A percentile compares a stretch with the other conserved stretches of the same genome.
Evolutionary conservation across 176 grass and related monocot species (phyloP).

Genomic region (Coix lacrymajobi): DNA sequence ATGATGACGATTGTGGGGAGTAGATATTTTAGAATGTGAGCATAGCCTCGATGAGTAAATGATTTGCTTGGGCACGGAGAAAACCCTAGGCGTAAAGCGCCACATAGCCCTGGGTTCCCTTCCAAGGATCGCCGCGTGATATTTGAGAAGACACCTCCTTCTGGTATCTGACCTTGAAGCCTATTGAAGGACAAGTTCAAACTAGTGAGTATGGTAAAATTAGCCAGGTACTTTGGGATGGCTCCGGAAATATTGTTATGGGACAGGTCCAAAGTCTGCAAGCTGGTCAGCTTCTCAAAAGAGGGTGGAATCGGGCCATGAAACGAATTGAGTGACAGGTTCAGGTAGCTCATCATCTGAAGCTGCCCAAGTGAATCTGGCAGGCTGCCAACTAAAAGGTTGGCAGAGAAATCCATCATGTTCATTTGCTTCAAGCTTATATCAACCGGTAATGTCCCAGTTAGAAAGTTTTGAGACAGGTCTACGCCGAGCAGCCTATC

Average conservation of each 20-base stretch:
- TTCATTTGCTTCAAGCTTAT: neutral
- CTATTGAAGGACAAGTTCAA: neutral
- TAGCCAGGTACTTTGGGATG: neutral
- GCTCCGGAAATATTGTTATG: neutral
- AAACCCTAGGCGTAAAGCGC: neutral
- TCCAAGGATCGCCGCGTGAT: neutral
- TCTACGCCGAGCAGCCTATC: neutral
- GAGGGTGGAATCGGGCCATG: neutral
- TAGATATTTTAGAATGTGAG: neutral
- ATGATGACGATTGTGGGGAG: neutral
- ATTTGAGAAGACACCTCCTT: neutral
- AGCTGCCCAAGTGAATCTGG: neutral
- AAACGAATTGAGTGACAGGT: neutral
- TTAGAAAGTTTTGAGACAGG: neutral
- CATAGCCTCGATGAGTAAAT: neutral
- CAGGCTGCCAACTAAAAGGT: neutral
- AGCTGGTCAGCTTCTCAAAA: neutral
- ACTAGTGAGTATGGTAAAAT: neutral
- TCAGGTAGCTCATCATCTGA: neutral
- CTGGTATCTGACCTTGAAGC: neutral
- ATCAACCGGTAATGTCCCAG: neutral
- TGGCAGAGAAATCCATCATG: neutral
- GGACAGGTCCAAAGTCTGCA: neutral
- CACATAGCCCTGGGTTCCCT: neutral
- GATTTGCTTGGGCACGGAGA: neutral